A percentile compares a stretch with the other conserved stretches of the same genome.
Conservation (phyloP, 2,329 filamentous ascomycete genomes). For the Pseudocercospora fijiensis region DNA sequence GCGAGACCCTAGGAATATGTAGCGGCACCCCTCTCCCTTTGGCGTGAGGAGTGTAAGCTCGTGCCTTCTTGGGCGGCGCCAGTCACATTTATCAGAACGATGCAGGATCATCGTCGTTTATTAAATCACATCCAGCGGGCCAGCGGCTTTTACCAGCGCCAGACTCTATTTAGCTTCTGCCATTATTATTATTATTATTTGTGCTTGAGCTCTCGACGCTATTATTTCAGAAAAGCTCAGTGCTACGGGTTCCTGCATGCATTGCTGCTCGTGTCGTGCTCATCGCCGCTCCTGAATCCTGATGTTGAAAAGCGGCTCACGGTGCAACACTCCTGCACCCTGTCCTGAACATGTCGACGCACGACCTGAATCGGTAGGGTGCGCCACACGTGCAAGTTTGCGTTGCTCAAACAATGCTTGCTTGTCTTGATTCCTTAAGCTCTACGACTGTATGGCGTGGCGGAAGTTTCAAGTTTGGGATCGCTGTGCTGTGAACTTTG, state of each 20-base stretch:
- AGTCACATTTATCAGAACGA: neutral
- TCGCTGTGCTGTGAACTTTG: too few species aligned
- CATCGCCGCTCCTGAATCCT: neutral
- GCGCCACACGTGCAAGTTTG: neutral
- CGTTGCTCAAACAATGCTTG: neutral
- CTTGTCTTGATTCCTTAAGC: too few species aligned
- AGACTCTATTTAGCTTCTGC: constrained; percentile 1
- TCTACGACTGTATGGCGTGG: too few species aligned
- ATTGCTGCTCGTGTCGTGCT: neutral
- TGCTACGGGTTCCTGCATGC: constrained; percentile 1
- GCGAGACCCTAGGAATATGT: constrained; percentile 1
- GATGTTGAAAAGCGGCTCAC: neutral
- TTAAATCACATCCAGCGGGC: too few species aligned
- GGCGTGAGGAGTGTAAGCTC: constrained; percentile 6
- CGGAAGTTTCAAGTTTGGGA: too few species aligned
- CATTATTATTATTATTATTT: too few species aligned
- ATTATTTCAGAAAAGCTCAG: neutral
- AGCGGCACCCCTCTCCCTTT: constrained; percentile 4
- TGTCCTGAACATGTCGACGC: neutral
- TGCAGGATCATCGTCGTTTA: constrained; percentile 4
- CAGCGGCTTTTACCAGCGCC: neutral
- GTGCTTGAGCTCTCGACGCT: neutral
- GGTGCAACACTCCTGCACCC: neutral
- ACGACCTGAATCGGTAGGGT: neutral
- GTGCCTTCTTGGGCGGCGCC: neutral